Evolutionary conservation across 495 filamentous ascomycete species (phyloP).

Genomic region (Astrocystis sublimbata): DNA sequence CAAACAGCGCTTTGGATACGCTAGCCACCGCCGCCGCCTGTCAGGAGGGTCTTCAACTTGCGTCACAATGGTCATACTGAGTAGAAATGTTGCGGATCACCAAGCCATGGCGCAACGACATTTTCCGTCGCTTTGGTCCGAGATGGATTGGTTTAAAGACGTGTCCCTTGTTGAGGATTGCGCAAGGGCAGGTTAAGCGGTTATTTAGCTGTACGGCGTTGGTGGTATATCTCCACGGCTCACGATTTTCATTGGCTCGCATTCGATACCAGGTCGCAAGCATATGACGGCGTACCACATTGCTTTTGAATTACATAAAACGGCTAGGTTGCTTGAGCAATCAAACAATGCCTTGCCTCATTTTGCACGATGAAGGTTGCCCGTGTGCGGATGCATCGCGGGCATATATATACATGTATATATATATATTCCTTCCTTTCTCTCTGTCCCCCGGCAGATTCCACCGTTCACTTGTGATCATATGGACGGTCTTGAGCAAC

Average conservation of each 20-base stretch:
- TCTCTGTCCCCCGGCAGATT: slow-evolving; percentile 11
- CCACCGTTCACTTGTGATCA: neutral
- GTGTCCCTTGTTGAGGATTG: neutral
- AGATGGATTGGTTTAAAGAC: neutral
- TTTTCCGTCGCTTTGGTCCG: neutral
- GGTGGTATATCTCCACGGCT: slow-evolving; percentile 16
- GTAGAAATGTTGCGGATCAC: neutral
- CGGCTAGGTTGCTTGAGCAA: slow-evolving; percentile 28
- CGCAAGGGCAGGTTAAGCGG: neutral
- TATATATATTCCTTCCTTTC: neutral
- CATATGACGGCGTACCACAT: slow-evolving; percentile 34
- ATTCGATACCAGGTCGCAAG: slow-evolving; percentile 36
- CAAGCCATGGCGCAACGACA: neutral
- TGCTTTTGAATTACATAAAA: slow-evolving; percentile 22
- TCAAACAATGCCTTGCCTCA: slow-evolving; percentile 21
- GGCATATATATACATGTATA: neutral
- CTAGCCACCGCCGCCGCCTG: slow-evolving; percentile 45
- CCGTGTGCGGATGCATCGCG: neutral
- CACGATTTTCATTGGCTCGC: slow-evolving; percentile 24
- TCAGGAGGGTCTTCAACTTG: slow-evolving; percentile 35
- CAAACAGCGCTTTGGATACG: slow-evolving; percentile 44
- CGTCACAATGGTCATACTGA: neutral
- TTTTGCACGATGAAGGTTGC: neutral
- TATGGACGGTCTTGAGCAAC: slow-evolving; percentile 1
- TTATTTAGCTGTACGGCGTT: slow-evolving; percentile 26